phyloP scores from a whole-genome alignment of 1,284 basidiomycete species.

The Mycosarcoma mackinlayi region DNA sequence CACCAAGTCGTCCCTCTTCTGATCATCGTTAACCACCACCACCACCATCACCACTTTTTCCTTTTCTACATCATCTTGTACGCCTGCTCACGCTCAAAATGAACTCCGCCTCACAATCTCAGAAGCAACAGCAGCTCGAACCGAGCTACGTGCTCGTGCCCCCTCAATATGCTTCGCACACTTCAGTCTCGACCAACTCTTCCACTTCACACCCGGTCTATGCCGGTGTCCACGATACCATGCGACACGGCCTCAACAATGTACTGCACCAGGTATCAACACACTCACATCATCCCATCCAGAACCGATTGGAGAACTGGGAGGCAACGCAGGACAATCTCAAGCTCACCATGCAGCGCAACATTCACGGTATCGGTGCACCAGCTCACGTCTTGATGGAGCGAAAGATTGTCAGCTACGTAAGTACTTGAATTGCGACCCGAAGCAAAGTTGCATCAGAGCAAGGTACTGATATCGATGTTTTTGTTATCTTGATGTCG shows the following conservation, averaged over 20 bases:
- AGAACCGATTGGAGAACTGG: constrained; percentile 74
- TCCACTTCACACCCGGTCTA: constrained; percentile 60
- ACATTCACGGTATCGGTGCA: constrained; percentile 85
- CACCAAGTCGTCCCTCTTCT: too few species aligned
- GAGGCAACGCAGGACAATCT: constrained; percentile 88
- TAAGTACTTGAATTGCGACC: constrained; percentile 69
- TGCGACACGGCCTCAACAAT: constrained; percentile 61
- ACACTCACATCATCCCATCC: constrained; percentile 56
- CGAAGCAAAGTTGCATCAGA: too few species aligned
- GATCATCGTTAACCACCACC: neutral
- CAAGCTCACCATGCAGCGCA: constrained; percentile 84
- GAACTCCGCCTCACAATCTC: constrained; percentile 26
- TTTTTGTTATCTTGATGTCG: too few species aligned
- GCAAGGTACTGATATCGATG: too few species aligned
- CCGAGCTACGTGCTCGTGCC: constrained; percentile 55
- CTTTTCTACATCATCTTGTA: neutral
- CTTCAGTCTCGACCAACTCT: constrained; percentile 29
- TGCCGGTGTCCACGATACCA: constrained; percentile 63
- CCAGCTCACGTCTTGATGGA: constrained; percentile 94
- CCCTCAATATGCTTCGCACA: constrained; percentile 29
- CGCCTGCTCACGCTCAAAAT: too few species aligned
- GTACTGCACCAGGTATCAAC: constrained; percentile 53
- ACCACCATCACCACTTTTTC: neutral
- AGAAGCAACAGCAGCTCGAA: constrained; percentile 27
- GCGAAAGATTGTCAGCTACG: constrained; percentile 82